These are phyloP conservation scores for Fusarium denticulatum DNA, from an alignment of 2,329 filamentous ascomycete species.

Conservation along the genomic window DNA sequence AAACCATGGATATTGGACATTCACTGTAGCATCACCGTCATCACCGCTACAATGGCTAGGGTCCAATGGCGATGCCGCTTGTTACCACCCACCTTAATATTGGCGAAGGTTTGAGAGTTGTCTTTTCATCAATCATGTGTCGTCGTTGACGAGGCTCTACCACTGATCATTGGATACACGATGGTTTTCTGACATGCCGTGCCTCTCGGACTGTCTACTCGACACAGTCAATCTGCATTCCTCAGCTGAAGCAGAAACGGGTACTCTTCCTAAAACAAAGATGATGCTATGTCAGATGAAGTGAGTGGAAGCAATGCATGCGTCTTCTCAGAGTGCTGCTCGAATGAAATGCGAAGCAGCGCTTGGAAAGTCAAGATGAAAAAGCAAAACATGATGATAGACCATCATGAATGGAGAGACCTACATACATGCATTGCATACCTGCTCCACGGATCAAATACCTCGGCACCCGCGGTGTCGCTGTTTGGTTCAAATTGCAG, in stretches of 20 bases:
- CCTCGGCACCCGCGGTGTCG: conserved; percentile 20
- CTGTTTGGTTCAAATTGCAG: not conserved
- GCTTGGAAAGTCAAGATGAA: conserved; percentile 20
- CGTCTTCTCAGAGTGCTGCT: conserved; percentile 7
- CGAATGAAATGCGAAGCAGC: conserved; percentile 4
- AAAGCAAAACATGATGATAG: conserved; percentile 19
- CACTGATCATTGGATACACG: not conserved
- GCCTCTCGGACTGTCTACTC: not conserved
- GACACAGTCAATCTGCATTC: conserved; percentile 15
- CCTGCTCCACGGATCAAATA: not conserved
- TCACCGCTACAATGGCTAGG: conserved; percentile 21
- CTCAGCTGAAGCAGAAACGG: conserved; percentile 22
- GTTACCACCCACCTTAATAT: conserved; percentile 6
- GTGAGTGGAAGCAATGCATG: conserved; percentile 1
- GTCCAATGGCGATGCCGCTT: conserved; percentile 2
- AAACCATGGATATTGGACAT: not conserved
- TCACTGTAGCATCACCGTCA: conserved; percentile 31
- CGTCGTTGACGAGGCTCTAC: not conserved
- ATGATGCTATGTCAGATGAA: conserved; percentile 6
- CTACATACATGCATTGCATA: not conserved
- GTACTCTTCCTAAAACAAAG: conserved; percentile 14
- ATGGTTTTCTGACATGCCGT: conserved; percentile 15
- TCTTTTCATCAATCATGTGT: conserved; percentile 6
- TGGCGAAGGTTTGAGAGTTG: not conserved
- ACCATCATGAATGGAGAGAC: conserved; percentile 6